Percentiles rank a stretch among this genome's conserved stretches.
Conservation (phyloP, 306 rosid species). For the Ormosia emarginata region DNA sequence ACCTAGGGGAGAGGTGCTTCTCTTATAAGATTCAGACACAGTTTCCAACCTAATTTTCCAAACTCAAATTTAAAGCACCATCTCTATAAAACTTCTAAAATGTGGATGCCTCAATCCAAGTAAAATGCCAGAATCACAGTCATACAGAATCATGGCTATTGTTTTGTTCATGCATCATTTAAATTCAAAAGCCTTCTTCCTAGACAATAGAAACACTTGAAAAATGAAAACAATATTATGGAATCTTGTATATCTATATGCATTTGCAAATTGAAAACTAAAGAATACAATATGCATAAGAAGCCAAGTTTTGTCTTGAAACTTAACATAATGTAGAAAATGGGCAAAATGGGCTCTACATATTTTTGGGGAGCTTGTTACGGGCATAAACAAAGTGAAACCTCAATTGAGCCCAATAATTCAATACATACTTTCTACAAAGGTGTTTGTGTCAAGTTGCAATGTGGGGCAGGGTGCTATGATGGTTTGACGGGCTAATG, state of each 20-base stretch:
- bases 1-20: not conserved
- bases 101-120: not conserved
- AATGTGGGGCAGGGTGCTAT: too few species aligned
- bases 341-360: too few species aligned
- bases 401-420: too few species aligned
- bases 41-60: not conserved
- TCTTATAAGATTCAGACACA: not conserved
- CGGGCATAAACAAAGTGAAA: too few species aligned
- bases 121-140: not conserved
- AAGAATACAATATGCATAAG: too few species aligned
- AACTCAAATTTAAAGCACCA: not conserved
- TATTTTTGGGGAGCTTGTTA: too few species aligned
- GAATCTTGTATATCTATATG: not conserved
- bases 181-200: not conserved
- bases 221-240: not conserved
- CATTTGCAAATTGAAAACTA: conserved; percentile 13
- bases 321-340: too few species aligned
- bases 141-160: not conserved
- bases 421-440: too few species aligned
- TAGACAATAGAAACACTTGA: not conserved
- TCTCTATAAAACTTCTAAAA: not conserved
- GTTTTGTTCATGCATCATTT: conserved; percentile 1
- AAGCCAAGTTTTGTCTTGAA: too few species aligned
- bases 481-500: too few species aligned
- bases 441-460: too few species aligned